Conservation (phyloP, 2,329 filamentous ascomycete genomes). For the Cryphonectria radicalis region DNA sequence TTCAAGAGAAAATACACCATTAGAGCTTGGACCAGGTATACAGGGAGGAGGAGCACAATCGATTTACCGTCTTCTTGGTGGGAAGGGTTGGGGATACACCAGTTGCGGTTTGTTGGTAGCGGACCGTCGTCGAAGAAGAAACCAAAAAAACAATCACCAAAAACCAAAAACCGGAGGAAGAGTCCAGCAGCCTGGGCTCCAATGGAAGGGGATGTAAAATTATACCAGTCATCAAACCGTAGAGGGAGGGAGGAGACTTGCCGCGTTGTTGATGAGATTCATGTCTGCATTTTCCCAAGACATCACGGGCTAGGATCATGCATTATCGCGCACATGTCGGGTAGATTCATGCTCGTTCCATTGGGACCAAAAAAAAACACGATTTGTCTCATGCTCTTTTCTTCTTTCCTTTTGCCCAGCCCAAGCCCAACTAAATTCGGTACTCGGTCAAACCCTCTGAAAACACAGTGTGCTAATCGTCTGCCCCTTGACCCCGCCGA, state of each 20-base stretch:
- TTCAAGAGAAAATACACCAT: conserved; percentile 27
- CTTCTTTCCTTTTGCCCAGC: background rate
- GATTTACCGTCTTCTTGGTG: background rate
- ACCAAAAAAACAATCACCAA: too few species aligned
- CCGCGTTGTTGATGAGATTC: conserved; percentile 22
- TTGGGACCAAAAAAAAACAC: too few species aligned
- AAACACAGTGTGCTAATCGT: conserved; percentile 90
- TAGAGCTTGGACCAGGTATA: conserved; percentile 29
- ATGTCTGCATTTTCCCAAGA: conserved; percentile 15
- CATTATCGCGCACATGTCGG: background rate
- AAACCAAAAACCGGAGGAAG: conserved; percentile 6
- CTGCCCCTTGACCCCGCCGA: conserved; percentile 86
- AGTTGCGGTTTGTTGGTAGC: conserved; percentile 22
- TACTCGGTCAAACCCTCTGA: conserved; percentile 43
- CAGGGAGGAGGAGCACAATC: conserved; percentile 21
- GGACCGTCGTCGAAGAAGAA: conserved; percentile 13
- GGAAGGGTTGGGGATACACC: conserved; percentile 1
- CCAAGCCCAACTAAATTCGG: too few species aligned
- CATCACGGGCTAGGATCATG: background rate
- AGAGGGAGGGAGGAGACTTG: conserved; percentile 24
- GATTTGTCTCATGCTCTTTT: background rate
- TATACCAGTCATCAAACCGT: conserved; percentile 25
- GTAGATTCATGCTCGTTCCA: background rate
- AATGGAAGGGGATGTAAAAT: conserved; percentile 22
- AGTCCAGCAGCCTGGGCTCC: conserved; percentile 20